Base-by-base conservation (phyloP, 352 stramenopile genomes). In the Blastocystis hominis region DNA sequence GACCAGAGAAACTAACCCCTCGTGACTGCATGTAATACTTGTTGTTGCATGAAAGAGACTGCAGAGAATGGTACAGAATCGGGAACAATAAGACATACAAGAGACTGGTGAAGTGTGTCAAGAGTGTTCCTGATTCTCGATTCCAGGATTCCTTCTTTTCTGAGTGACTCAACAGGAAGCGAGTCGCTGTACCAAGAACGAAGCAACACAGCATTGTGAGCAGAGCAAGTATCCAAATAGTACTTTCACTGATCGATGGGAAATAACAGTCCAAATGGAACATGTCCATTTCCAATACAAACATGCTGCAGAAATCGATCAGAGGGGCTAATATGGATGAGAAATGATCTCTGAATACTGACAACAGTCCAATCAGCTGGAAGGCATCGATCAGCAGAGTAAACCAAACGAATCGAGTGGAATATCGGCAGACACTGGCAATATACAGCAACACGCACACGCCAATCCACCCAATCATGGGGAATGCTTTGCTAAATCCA, bases 11-110 rank as follows among this genome's bases (percentile, higher is more conserved):
- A 3, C 24, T 34, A 50, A 55, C 34, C 0, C 36, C 36, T 3
- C 24, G 17, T 15, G 50, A 1, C n/a, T 34, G 36, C 64, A 76
- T 76, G 64, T 55, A 76, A 42, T 76, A 55, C 38, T 76, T 76
- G 64, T 76, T 76, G 47, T 76, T 50, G 38, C 64, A 76, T n/a
- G 64, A 76, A 24, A 76, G 64, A 55, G 64, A 76, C 38, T 76
- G 64, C 3, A 76, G 64, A 24, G n/a, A 40, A 17, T 76, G 64
- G 38, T 56, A 76, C 3, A 76, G 64, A 50, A 76, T 55, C 9
- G 64, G 64, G 3, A 76, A 42, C n/a, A 55, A 10, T 17, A 76
- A 9, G 3, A 76, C 64, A 34, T 46, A 76, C 5, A 76, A 5
- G 9, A 76, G 64, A 5, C 46, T 24, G 3, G 62, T 70, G 13